phyloP scores from a whole-genome alignment of 208 protist species.

The Acanthamoeba divionensis region DNA sequence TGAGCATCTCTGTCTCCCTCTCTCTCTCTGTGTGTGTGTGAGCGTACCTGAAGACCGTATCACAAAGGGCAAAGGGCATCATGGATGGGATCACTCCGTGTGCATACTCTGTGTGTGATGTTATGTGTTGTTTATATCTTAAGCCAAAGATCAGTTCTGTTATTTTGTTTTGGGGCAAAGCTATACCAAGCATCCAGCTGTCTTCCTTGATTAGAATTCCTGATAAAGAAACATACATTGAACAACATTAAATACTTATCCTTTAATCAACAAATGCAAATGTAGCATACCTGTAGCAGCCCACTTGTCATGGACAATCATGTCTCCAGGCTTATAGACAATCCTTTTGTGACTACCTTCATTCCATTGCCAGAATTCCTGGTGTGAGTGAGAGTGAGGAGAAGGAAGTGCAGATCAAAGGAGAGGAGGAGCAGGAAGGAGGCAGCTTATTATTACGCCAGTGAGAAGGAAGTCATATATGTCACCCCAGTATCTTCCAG shows the following conservation, averaged over 20 bases:
- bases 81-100: constrained; percentile 32
- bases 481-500: constrained; percentile 35
- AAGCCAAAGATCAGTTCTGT: not conserved
- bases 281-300: not conserved
- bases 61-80: constrained; percentile 37
- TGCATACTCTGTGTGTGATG: constrained; percentile 8
- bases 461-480: constrained; percentile 50
- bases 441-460: not conserved
- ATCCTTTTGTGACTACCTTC: not conserved
- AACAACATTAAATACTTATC: not conserved
- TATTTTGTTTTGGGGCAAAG: not conserved
- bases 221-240: not conserved
- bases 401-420: not conserved
- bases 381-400: not conserved
- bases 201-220: constrained; percentile 35
- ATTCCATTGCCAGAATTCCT: constrained; percentile 32
- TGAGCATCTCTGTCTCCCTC: not conserved
- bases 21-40: not conserved
- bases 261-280: not conserved
- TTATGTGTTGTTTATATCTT: not conserved
- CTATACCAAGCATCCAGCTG: constrained; percentile 48
- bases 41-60: constrained; percentile 1
- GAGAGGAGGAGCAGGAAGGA: not conserved
- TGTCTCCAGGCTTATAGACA: constrained; percentile 1
- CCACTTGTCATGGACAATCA: constrained; percentile 32